phyloP scores from a whole-genome alignment of 768 basidiomycete genomes.

The Trametes meyenii region DNA sequence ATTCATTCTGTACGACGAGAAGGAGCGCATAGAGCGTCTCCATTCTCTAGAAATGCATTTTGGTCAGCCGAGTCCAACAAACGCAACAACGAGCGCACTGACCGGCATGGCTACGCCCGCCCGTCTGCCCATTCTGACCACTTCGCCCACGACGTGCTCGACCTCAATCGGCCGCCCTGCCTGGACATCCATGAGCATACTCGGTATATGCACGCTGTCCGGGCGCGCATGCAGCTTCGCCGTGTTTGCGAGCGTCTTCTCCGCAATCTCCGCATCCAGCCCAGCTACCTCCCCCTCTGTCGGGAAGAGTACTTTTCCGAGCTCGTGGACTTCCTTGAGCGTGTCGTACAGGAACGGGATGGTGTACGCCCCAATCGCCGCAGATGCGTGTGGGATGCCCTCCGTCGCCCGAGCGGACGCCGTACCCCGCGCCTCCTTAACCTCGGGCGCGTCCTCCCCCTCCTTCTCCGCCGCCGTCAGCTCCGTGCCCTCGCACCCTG shows the following conservation, averaged over 20 bases:
- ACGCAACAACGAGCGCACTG: slow-evolving; percentile 29
- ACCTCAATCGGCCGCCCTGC: slow-evolving; percentile 64
- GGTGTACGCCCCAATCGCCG: slow-evolving; percentile 44
- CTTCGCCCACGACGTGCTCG: slow-evolving; percentile 65
- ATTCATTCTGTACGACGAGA: slow-evolving; percentile 64
- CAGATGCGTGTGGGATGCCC: slow-evolving; percentile 23
- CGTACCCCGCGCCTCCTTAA: not conserved
- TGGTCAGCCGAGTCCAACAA: not conserved
- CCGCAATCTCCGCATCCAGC: slow-evolving; percentile 47
- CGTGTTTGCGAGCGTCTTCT: slow-evolving; percentile 43
- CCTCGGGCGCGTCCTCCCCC: not conserved
- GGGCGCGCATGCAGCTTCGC: slow-evolving; percentile 43
- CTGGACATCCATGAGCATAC: slow-evolving; percentile 64
- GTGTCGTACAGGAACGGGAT: slow-evolving; percentile 51
- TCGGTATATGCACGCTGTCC: slow-evolving; percentile 51
- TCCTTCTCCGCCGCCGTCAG: slow-evolving; percentile 27
- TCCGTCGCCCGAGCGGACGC: slow-evolving; percentile 1
- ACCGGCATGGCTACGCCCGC: slow-evolving; percentile 53
- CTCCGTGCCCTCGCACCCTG: slow-evolving; percentile 21
- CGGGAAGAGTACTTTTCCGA: slow-evolving; percentile 52
- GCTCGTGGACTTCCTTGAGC: slow-evolving; percentile 47
- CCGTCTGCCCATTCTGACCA: slow-evolving; percentile 54
- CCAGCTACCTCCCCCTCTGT: slow-evolving; percentile 41
- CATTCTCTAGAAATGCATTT: slow-evolving; percentile 46
- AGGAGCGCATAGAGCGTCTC: slow-evolving; percentile 63